phyloP scores from a whole-genome alignment of 352 stramenopile genomes.

The Nothophytophthora sp. region DNA sequence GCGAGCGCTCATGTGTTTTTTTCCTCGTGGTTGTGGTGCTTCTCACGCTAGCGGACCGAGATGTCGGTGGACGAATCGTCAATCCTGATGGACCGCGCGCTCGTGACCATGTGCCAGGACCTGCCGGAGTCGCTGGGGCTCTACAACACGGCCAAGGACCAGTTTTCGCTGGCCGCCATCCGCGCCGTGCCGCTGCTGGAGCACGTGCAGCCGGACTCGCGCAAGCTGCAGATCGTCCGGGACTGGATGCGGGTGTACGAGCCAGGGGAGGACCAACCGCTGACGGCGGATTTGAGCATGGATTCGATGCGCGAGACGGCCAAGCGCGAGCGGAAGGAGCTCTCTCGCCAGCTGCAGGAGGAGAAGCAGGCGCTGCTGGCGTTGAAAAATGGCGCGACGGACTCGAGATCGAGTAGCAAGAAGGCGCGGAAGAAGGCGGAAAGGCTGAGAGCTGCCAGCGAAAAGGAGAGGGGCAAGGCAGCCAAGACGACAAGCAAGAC shows the following conservation, averaged over 20 bases:
- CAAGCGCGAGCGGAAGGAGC: conserved; percentile 52
- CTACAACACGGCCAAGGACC: conserved; percentile 75
- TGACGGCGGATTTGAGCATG: conserved; percentile 56
- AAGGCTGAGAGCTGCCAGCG: conserved; percentile 8
- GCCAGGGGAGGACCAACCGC: conserved; percentile 47
- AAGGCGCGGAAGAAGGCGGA: conserved; percentile 31
- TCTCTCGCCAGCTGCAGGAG: conserved; percentile 31
- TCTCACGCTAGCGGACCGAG: background rate
- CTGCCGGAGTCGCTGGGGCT: conserved; percentile 80
- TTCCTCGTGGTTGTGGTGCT: too few relatives aligned
- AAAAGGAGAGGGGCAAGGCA: conserved; percentile 8
- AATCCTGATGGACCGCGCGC: conserved; percentile 72
- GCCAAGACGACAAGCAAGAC: too few relatives aligned
- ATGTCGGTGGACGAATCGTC: conserved; percentile 78
- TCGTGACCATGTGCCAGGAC: conserved; percentile 76
- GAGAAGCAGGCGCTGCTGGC: conserved; percentile 48
- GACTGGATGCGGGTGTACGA: conserved; percentile 81
- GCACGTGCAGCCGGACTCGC: conserved; percentile 47
- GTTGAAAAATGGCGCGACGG: conserved; percentile 13
- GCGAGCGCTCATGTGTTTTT: too few relatives aligned
- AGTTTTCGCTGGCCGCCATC: conserved; percentile 60
- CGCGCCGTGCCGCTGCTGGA: conserved; percentile 59
- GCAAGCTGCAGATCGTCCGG: conserved; percentile 62
- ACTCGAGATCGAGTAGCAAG: conserved; percentile 22
- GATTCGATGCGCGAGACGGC: conserved; percentile 50